These are phyloP conservation scores for Gymnopus androsaceus DNA, from an alignment of 1,284 basidiomycete species.

Conservation along the genomic window DNA sequence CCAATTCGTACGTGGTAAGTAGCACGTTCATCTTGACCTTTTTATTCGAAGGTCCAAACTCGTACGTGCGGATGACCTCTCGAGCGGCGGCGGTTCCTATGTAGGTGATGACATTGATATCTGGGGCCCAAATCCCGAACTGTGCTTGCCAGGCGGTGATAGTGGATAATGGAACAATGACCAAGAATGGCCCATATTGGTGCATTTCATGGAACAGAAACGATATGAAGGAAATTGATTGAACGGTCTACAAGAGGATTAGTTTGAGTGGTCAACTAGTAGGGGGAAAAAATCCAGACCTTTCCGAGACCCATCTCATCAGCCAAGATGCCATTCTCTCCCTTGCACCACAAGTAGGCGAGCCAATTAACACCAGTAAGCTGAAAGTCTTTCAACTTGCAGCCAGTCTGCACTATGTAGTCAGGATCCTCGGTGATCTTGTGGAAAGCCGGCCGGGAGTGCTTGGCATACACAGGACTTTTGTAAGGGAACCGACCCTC, in stretches of 20 bases:
- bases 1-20: slow-evolving; percentile 96
- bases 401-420: slow-evolving; percentile 80
- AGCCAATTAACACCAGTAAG: slow-evolving; percentile 98
- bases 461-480: slow-evolving; percentile 70
- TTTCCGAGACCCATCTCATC: slow-evolving; percentile 99
- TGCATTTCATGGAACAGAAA: slow-evolving; percentile 93
- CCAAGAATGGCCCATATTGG: slow-evolving; percentile 96
- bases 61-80: slow-evolving; percentile 89
- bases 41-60: slow-evolving; percentile 86
- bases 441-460: slow-evolving; percentile 79
- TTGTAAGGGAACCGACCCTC: slow-evolving; percentile 87
- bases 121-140: slow-evolving; percentile 94
- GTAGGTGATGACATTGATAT: slow-evolving; percentile 96
- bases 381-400: slow-evolving; percentile 96
- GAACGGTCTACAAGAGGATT: slow-evolving; percentile 71
- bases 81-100: slow-evolving; percentile 89
- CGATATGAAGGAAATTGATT: slow-evolving; percentile 94
- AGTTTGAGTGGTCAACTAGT: not conserved
- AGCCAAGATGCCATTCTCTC: slow-evolving; percentile 95
- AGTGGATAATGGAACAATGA: slow-evolving; percentile 97
- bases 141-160: slow-evolving; percentile 98
- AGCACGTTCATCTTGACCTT: slow-evolving; percentile 97
- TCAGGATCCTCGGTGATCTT: slow-evolving; percentile 91
- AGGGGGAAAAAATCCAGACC: slow-evolving; percentile 40
- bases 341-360: slow-evolving; percentile 92